Percentiles rank a stretch among this genome's conserved stretches.
These are phyloP conservation scores for Solanum lycopersicoides DNA, from an alignment of 257 asterid species.

Conservation along the genomic window DNA sequence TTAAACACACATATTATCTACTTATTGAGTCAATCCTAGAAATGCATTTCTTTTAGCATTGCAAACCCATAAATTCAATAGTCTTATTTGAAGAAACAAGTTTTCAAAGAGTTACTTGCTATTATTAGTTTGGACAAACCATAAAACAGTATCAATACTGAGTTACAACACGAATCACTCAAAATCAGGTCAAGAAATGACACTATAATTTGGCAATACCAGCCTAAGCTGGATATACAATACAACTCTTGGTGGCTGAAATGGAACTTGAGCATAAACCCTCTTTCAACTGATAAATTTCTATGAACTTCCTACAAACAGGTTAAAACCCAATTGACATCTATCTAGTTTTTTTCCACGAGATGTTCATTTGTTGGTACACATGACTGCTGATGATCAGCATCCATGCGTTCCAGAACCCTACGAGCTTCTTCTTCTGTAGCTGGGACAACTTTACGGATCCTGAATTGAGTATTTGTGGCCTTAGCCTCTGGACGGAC, in stretches of 20 bases:
- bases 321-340: background rate
- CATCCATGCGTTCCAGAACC: conserved; percentile 73
- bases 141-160: background rate
- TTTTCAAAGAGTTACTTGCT: background rate
- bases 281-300: background rate
- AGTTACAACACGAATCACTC: background rate
- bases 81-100: background rate
- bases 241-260: background rate
- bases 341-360: background rate
- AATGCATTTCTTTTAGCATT: background rate
- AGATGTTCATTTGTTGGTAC: background rate
- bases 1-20: background rate
- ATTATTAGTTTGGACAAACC: background rate
- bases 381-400: conserved; percentile 32
- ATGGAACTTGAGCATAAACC: background rate
- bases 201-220: background rate
- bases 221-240: background rate
- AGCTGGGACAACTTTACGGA: conserved; percentile 94
- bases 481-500: conserved; percentile 86
- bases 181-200: background rate
- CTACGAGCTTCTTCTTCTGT: conserved; percentile 91
- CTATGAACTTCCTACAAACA: background rate
- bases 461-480: conserved; percentile 37
- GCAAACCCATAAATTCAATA: background rate
- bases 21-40: background rate